Percentiles rank a stretch among this genome's conserved stretches.
Conservation (phyloP, 2,329 filamentous ascomycete species). For the Aspergillus sp. region DNA sequence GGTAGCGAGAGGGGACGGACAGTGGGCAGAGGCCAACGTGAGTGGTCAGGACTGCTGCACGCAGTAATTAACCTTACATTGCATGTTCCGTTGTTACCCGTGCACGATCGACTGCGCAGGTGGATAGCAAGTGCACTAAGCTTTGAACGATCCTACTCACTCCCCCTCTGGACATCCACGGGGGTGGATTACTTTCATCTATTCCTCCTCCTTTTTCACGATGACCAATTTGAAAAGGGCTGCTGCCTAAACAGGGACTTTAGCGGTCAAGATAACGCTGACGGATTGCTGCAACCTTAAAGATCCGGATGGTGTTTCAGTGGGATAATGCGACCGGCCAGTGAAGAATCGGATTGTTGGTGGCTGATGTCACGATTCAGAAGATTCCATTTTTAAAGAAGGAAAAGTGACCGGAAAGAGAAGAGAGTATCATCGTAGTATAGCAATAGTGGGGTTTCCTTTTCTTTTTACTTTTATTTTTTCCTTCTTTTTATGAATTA, state of each 20-base stretch:
- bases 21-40: background rate
- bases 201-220: background rate
- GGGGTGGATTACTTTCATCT: background rate
- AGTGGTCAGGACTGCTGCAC: constrained; percentile 18
- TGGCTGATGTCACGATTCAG: background rate
- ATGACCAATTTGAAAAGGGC: no score
- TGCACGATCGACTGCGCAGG: constrained; percentile 23
- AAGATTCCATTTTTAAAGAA: no score
- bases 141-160: background rate
- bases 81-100: constrained; percentile 25
- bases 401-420: no score
- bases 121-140: constrained; percentile 1
- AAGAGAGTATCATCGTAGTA: no score
- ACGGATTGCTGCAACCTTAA: background rate
- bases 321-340: background rate
- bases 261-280: background rate
- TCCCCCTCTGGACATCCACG: background rate
- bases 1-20: background rate
- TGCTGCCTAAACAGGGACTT: background rate
- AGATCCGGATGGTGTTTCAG: background rate
- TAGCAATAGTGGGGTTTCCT: no score
- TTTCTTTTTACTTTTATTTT: no score
- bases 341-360: constrained; percentile 2
- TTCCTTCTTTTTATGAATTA: background rate
- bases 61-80: constrained; percentile 32